phyloP scores from a whole-genome alignment of 1,284 basidiomycete genomes.

The Dichomitus squalens region DNA sequence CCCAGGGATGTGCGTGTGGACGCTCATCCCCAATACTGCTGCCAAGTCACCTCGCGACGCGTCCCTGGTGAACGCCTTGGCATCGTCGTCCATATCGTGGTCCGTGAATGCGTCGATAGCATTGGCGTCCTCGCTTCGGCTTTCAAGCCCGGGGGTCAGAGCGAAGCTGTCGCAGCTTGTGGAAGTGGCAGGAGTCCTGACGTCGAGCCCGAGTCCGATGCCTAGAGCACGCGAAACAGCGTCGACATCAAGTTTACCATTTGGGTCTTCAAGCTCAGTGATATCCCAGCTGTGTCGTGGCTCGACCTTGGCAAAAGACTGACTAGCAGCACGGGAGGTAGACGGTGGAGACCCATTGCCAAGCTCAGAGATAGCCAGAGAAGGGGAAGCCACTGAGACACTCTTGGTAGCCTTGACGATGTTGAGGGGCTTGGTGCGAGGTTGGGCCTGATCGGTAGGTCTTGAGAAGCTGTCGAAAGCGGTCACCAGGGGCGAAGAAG shows the following conservation, averaged over 20 bases:
- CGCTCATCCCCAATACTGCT: conserved; percentile 10
- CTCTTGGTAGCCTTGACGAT: conserved; percentile 6
- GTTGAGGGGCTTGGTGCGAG: conserved; percentile 15
- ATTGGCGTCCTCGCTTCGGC: background rate
- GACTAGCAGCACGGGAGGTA: background rate
- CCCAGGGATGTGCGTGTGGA: conserved; percentile 27
- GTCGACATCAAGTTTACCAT: conserved; percentile 34
- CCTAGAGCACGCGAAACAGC: conserved; percentile 32
- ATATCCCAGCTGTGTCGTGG: conserved; percentile 25
- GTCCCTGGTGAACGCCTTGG: conserved; percentile 9
- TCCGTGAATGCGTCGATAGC: background rate
- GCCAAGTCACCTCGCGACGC: conserved; percentile 1
- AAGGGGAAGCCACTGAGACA: background rate
- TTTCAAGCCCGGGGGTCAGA: background rate
- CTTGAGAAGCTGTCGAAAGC: conserved; percentile 7
- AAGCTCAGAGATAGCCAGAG: background rate
- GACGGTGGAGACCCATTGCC: background rate
- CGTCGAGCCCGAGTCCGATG: conserved; percentile 21
- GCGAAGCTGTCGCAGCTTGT: background rate
- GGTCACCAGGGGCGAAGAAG: background rate
- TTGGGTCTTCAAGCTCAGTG: conserved; percentile 24
- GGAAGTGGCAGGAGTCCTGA: background rate
- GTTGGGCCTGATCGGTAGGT: conserved; percentile 2
- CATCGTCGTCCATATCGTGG: conserved; percentile 1
- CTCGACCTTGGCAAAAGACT: background rate